phyloP scores from a whole-genome alignment of 169 alveolate species.

The Plasmodium chabaudi region DNA sequence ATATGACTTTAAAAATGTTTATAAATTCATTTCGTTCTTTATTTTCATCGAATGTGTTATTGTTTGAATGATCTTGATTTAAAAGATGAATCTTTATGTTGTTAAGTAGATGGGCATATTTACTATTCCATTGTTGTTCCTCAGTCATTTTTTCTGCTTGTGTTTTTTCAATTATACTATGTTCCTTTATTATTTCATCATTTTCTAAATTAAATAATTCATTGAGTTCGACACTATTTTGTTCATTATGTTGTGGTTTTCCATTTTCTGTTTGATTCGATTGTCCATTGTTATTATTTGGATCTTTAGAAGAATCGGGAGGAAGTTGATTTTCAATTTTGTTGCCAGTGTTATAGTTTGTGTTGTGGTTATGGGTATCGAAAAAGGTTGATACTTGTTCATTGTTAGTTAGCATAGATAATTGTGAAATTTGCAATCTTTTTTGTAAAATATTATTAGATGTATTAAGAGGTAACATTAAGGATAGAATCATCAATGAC shows the following conservation, averaged over 20 bases:
- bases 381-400: constrained; percentile 7
- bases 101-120: constrained; percentile 14
- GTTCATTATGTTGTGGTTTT: background rate
- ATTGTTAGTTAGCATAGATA: constrained; percentile 39
- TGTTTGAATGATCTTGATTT: background rate
- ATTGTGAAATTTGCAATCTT: constrained; percentile 60
- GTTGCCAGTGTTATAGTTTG: background rate
- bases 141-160: constrained; percentile 38
- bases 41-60: background rate
- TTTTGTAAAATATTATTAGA: constrained; percentile 66
- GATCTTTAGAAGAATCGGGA: no score
- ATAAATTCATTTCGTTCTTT: constrained; percentile 54
- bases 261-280: no score
- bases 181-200: constrained; percentile 57
- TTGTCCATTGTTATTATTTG: no score
- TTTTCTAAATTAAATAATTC: constrained; percentile 37
- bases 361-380: constrained; percentile 44
- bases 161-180: constrained; percentile 31
- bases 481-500: constrained; percentile 77
- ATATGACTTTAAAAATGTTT: constrained; percentile 21
- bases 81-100: constrained; percentile 12
- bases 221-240: background rate
- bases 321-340: no score
- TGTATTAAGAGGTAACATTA: constrained; percentile 63
- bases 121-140: constrained; percentile 41